phyloP scores from a whole-genome alignment of 2,329 filamentous ascomycete genomes.

The Fusarium protoensiforme region DNA sequence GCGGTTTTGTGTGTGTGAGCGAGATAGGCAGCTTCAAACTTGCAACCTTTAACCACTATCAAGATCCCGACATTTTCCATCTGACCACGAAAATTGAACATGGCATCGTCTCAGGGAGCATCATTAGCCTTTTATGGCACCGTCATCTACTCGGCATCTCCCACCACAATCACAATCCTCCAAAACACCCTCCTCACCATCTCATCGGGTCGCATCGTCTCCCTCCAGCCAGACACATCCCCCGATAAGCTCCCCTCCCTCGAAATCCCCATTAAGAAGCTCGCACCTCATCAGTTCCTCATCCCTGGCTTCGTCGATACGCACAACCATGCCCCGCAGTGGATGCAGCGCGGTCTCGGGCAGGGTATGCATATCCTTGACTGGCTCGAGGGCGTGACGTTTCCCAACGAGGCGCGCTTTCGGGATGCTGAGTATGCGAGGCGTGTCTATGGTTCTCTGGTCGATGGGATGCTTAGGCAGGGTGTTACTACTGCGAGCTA shows the following conservation, averaged over 20 bases:
- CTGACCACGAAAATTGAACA: neutral
- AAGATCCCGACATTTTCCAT: neutral
- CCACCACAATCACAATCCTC: conserved; percentile 50
- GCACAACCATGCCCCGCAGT: conserved; percentile 75
- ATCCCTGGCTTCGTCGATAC: conserved; percentile 73
- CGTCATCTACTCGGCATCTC: conserved; percentile 53
- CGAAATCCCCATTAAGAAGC: conserved; percentile 15
- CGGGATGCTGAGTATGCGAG: conserved; percentile 63
- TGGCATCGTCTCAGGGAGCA: neutral
- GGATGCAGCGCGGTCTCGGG: conserved; percentile 59
- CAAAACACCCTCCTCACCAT: conserved; percentile 50
- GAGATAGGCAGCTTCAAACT: neutral
- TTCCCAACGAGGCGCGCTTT: conserved; percentile 71
- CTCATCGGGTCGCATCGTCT: conserved; percentile 38
- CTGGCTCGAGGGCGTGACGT: conserved; percentile 72
- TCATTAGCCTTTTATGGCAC: conserved; percentile 52
- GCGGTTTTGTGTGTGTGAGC: neutral
- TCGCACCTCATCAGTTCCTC: conserved; percentile 60
- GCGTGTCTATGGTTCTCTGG: conserved; percentile 61
- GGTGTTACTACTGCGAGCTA: conserved; percentile 72
- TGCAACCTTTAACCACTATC: neutral
- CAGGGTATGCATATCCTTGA: conserved; percentile 66
- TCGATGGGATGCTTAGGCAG: conserved; percentile 69
- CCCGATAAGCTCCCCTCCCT: conserved; percentile 13
- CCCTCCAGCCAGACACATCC: conserved; percentile 29